A percentile compares a stretch with the other conserved stretches of the same genome.
phyloP scores from a whole-genome alignment of 805 yeast genomes.

The Ascoidea asiatica region DNA sequence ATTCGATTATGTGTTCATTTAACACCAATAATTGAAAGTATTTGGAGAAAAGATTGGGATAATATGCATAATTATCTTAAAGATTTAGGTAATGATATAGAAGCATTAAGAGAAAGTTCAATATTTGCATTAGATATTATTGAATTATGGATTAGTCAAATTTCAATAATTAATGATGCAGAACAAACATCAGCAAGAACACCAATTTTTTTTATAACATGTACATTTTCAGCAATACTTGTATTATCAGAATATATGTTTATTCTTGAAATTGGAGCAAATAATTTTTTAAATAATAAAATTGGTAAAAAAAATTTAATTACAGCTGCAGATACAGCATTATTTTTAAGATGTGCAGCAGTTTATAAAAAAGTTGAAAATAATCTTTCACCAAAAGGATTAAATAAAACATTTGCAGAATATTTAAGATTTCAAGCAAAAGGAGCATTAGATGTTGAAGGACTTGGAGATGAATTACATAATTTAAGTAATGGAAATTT shows the following conservation, averaged over 20 bases:
- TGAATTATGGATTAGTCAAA: constrained; percentile 59
- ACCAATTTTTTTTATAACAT: constrained; percentile 63
- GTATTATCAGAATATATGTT: constrained; percentile 51
- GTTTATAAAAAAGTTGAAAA: constrained; percentile 47
- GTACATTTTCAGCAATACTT: constrained; percentile 49
- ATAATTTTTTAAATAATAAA: constrained; percentile 13
- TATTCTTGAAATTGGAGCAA: constrained; percentile 40
- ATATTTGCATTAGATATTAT: constrained; percentile 44
- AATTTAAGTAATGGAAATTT: constrained; percentile 19
- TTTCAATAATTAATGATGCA: constrained; percentile 50
- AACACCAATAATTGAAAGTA: constrained; percentile 44
- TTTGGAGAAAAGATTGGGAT: constrained; percentile 57
- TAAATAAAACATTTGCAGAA: constrained; percentile 44
- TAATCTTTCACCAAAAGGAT: constrained; percentile 37
- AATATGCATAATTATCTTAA: constrained; percentile 44
- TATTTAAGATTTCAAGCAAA: constrained; percentile 43
- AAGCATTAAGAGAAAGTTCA: constrained; percentile 51
- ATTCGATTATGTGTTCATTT: constrained; percentile 49
- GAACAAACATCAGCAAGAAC: constrained; percentile 57
- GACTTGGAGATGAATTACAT: constrained; percentile 36
- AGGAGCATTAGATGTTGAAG: constrained; percentile 42
- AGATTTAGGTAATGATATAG: constrained; percentile 36
- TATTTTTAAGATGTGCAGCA: constrained; percentile 54
- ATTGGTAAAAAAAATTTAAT: constrained; percentile 14
- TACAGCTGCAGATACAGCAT: constrained; percentile 37